Conservation (phyloP, 1,284 basidiomycete genomes). For the Apiotrichum montevideense region DNA sequence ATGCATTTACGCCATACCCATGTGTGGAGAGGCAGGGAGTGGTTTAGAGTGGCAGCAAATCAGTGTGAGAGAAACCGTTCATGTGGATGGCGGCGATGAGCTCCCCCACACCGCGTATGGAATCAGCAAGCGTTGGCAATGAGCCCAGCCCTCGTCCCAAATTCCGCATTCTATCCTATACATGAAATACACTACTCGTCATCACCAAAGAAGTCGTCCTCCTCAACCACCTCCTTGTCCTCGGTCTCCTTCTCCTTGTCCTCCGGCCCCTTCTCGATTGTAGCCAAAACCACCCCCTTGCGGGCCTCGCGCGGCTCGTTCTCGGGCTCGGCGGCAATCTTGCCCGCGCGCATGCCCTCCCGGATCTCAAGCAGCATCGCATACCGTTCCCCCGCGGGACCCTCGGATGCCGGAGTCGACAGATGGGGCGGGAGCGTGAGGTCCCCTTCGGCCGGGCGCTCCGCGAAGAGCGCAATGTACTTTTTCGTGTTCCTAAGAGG, state of each 20-base stretch:
- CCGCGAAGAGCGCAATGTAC: conserved; percentile 69
- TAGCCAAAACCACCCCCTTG: no score
- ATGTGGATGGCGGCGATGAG: no score
- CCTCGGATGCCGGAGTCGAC: conserved; percentile 38
- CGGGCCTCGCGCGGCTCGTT: conserved; percentile 6
- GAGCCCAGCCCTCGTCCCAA: no score
- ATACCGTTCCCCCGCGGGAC: conserved; percentile 54
- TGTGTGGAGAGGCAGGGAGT: neutral
- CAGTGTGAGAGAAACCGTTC: no score
- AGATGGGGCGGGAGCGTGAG: conserved; percentile 49
- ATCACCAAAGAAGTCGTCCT: conserved; percentile 54
- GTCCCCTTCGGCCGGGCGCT: conserved; percentile 13
- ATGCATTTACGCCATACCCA: neutral
- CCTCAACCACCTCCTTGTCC: neutral
- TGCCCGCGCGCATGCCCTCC: conserved; percentile 59
- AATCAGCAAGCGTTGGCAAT: neutral
- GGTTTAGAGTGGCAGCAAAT: no score
- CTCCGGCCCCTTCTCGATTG: no score
- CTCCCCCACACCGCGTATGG: no score
- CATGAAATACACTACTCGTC: conserved; percentile 15
- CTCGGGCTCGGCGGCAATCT: conserved; percentile 61
- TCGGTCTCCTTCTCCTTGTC: neutral
- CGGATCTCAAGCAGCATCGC: conserved; percentile 60
- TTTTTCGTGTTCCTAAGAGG: conserved; percentile 60
- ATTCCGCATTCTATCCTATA: neutral